phyloP scores from a whole-genome alignment of 2,329 filamentous ascomycete genomes.

The Aaosphaeria arxii region DNA sequence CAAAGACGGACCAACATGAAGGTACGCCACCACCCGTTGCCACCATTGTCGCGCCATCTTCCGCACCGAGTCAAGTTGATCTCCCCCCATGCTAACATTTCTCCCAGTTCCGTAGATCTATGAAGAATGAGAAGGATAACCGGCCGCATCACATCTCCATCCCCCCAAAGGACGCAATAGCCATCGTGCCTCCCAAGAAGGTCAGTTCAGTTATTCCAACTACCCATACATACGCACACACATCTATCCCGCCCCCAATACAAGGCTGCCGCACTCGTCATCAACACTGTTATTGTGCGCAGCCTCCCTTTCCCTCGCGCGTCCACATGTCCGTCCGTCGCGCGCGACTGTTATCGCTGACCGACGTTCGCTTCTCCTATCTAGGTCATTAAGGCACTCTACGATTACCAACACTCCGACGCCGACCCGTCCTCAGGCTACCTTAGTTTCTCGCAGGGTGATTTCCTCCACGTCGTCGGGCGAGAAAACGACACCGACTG shows the following conservation, averaged over 20 bases:
- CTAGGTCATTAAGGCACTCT: constrained; percentile 94
- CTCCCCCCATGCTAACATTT: constrained; percentile 4
- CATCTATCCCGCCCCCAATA: too few relatives aligned
- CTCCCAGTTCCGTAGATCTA: constrained; percentile 69
- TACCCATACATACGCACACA: neutral
- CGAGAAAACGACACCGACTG: constrained; percentile 92
- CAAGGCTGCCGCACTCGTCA: neutral
- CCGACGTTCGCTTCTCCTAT: neutral
- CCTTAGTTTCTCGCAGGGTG: constrained; percentile 87
- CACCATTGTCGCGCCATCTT: neutral
- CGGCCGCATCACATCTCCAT: constrained; percentile 73
- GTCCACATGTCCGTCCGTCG: neutral
- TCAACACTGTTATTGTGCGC: neutral
- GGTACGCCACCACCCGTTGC: constrained; percentile 13
- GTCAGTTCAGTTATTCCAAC: constrained; percentile 45
- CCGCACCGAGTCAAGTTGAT: constrained; percentile 4
- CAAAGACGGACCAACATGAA: constrained; percentile 16
- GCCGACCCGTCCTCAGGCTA: constrained; percentile 59
- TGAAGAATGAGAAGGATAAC: constrained; percentile 82
- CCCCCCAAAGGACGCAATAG: constrained; percentile 78
- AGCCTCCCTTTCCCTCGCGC: neutral
- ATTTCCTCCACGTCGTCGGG: constrained; percentile 97
- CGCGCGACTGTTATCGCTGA: neutral
- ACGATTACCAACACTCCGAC: constrained; percentile 80
- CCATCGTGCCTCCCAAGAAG: constrained; percentile 91